Base-by-base conservation (phyloP, 1,284 basidiomycete genomes). In the Cutaneotrichosporon cyanovorans region DNA sequence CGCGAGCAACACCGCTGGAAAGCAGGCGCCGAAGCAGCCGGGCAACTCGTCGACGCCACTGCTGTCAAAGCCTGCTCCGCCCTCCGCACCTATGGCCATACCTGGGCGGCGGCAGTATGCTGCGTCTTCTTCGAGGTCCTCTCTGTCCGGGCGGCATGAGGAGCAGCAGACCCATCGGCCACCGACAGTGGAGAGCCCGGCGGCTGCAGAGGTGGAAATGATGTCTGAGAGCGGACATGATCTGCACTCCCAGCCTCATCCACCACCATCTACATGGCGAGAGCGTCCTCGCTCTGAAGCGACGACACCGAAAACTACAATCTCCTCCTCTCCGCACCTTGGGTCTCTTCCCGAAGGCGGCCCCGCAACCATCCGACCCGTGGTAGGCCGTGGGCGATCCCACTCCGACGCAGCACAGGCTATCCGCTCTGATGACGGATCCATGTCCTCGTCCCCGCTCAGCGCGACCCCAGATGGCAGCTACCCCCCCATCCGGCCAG, bases 321-420 rank as follows among this genome's bases (percentile, higher is more conserved):
- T 49, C 15, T 42, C 35, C 5, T 49, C 47, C 10, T 30, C 23
- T 2, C 35, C 42, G 18, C 45, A 45, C 2, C 23, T 47, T 8
- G 42, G 41, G 15, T 48, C 46, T 5, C 30, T 48, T 16, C 45
- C 50, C 12, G 45, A 46, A 21, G 19, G n/a, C 16, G 40, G 40
- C 2, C 48, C 32, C 15, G 30, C 25, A 28, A 28, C 25, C 8
- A 28, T 28, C 25, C 7, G 25, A 12, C 25, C 25, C 7, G 25
- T 28, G 7, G 22, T 22, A 20, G 45, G 45, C 2, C 45, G 52
- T 5, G 45, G 48, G 4, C 48, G 52, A 9, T 54, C 52, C 5
- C 33, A 48, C 15, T 54, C 52, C 8, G 52, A 54, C 19, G 48
- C 52, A 0, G 45, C 45, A 2, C 44, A 47, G 8, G 34, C 40